Evolutionary conservation across 2,329 filamentous ascomycete genomes (phyloP).

Genomic region (Hawksworthiomyces lignivorus): DNA sequence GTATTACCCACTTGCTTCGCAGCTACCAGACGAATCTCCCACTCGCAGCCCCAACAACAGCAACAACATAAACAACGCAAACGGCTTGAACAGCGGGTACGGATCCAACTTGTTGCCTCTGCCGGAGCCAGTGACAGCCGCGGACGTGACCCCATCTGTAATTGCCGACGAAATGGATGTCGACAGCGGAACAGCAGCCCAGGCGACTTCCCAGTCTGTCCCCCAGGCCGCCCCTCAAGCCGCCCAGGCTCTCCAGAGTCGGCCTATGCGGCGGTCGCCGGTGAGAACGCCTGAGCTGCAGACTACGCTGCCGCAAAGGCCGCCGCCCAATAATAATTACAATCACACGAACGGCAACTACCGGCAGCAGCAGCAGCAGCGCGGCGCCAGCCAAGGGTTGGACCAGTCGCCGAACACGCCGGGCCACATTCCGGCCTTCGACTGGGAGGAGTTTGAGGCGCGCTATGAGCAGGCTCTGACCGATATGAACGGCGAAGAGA

Average conservation of each 20-base stretch:
- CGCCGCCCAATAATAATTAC: neutral
- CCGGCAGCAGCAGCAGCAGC: neutral
- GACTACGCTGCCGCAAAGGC: slow-evolving; percentile 6
- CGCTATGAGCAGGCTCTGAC: slow-evolving; percentile 61
- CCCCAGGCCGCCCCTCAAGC: too few relatives aligned
- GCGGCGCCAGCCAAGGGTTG: slow-evolving; percentile 1
- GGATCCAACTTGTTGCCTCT: neutral
- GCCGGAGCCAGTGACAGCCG: neutral
- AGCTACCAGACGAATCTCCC: neutral
- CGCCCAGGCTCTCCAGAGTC: neutral
- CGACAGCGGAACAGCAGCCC: slow-evolving; percentile 10
- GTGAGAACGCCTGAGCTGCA: slow-evolving; percentile 31
- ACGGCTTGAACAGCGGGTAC: neutral
- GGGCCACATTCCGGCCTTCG: slow-evolving; percentile 48
- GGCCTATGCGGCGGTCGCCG: slow-evolving; percentile 10
- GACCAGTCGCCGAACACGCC: slow-evolving; percentile 39
- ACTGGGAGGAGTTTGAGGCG: slow-evolving; percentile 70
- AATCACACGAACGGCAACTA: slow-evolving; percentile 22
- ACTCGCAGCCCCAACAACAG: neutral
- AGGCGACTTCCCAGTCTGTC: too few relatives aligned
- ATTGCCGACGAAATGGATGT: slow-evolving; percentile 14
- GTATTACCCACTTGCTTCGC: neutral
- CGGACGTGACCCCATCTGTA: slow-evolving; percentile 1
- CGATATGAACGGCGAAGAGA: slow-evolving; percentile 56
- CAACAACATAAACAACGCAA: neutral